Evolutionary conservation across 1,284 basidiomycete genomes (phyloP), one percentile per base, ranked within the genome.

Genomic region (Fomitopsis palustris): DNA sequence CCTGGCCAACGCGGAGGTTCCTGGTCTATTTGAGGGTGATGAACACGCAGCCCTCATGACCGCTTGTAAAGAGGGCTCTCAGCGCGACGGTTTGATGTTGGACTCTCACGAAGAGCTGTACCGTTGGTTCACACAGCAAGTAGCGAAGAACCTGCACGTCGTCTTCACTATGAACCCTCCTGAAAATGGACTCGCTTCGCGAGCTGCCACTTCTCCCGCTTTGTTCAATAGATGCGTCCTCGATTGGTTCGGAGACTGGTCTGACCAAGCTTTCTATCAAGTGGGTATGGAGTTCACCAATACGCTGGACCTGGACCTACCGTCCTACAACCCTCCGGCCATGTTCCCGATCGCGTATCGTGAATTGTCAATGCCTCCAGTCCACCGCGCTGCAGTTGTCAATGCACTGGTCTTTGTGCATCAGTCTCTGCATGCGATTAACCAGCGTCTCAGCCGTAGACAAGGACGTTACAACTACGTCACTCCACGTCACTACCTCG

Each of bases 101-200:
- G 96, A 99, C 76, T 96, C 95, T 17, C 95, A 93, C 60, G 98
- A 99, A 69, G 96, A 98, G 72, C 80, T 98, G 1, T 97, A 98
- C 73, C 86, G 90, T 47, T 98, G 96, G 96, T 98, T 98, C 75
- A 97, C 95, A 1, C 89, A 93, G 65, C 96, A 98, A 75, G 95
- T 98, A 25, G 95, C 95, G 4, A 92, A 94, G 74, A 98, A 98
- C 71, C 79, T 98, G 2, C 96, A 98, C 67, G 96, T 98, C 35
- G 95, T 98, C 5, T 97, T 98, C 75, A 98, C 97, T 3, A 99
- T 99, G 97, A 99, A 99, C 69, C 97, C 97, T 31, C 96, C 97
- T 0, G 92, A 95, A 69, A 95, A 96, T 60, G 96, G 95, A 5
- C 83, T 98, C 17, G 96, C 95, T 6, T 95, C 94, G 19, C 87